Evolutionary conservation across 108 stramenopile genomes (phyloP), one percentile per base, ranked within the genome.

Genomic region (Skeletonema tropicum): DNA sequence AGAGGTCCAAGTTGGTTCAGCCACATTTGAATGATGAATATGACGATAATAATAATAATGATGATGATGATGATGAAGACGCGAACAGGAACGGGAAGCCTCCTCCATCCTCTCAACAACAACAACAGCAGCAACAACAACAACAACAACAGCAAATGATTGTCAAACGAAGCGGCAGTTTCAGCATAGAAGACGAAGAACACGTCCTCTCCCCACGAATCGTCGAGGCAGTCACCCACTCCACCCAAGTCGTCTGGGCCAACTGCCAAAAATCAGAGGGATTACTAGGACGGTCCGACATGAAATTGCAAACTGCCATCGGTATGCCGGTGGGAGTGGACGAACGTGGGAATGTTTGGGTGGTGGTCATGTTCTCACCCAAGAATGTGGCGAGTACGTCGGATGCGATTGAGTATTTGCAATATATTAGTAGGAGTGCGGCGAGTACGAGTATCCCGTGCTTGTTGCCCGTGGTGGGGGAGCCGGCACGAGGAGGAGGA

Each of bases 201-300:
- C 95, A 96, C 67, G 90, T 92, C 19, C 82, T 92, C 38, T 94
- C 92, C 38, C 97, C 97, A 38, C 87, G 85, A 17, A 83, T 98
- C 35, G 97, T 97, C 63, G 93, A 97, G 58, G 96, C 96, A 8
- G 97, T 98, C 38, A 87, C 94, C 14, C 88, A 86, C 48, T 95
- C 94, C 25, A 89, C 96, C 13, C 95, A 97, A 70, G 92, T 97
- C 5, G 96, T 98, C 8, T 98, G 98, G 98, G 97, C 98, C 3
- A 97, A 94, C 77, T 96, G 94, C 39, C 83, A 86, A 61, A 85
- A 91, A 55, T 36, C 80, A 39, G 94, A 92, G 65, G 97, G 97
- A 17, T 85, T 98, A 6, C 83, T 93, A 29, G 97, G 98, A 36
- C 83, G 97, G 12, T 96, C 96, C 31, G 96, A 97, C 70, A 87